Evolutionary conservation across 1,284 basidiomycete genomes (phyloP).

Genomic region (Austroboletus olivaceoglutinosus): DNA sequence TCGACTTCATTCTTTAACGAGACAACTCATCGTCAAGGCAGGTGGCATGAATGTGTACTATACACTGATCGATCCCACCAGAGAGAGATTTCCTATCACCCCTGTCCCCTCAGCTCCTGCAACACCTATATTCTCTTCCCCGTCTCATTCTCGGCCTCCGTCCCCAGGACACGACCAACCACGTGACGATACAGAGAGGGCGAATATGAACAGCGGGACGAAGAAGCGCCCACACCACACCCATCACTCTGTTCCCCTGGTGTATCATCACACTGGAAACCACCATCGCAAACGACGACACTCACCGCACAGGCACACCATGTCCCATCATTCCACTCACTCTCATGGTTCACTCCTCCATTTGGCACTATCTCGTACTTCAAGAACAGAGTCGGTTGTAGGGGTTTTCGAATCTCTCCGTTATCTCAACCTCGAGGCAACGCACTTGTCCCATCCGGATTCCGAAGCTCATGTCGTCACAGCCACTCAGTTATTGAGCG

Average conservation of each 20-base stretch:
- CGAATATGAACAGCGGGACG: neutral
- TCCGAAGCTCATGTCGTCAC: slow-evolving; percentile 50
- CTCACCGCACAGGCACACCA: slow-evolving; percentile 9
- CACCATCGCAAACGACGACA: slow-evolving; percentile 28
- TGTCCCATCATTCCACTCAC: slow-evolving; percentile 15
- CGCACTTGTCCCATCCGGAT: slow-evolving; percentile 51
- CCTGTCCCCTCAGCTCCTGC: slow-evolving; percentile 43
- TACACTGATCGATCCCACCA: slow-evolving; percentile 55
- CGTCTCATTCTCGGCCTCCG: slow-evolving; percentile 23
- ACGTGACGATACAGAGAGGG: neutral
- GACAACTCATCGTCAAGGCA: slow-evolving; percentile 55
- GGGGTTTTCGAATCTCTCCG: slow-evolving; percentile 80
- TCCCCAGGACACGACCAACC: slow-evolving; percentile 22
- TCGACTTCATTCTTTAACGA: slow-evolving; percentile 49
- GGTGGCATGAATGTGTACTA: slow-evolving; percentile 70
- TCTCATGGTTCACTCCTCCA: slow-evolving; percentile 30
- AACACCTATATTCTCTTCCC: slow-evolving; percentile 37
- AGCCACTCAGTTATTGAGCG: slow-evolving; percentile 52
- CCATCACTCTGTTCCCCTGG: slow-evolving; percentile 13
- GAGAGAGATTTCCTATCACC: slow-evolving; percentile 56
- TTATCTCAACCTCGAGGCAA: slow-evolving; percentile 75
- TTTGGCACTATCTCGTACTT: slow-evolving; percentile 28
- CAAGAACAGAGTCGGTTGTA: slow-evolving; percentile 57
- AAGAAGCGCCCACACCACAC: slow-evolving; percentile 1
- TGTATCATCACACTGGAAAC: slow-evolving; percentile 11